Percentiles rank a stretch among this genome's conserved stretches.
Conservation (phyloP, 2,329 filamentous ascomycete genomes). For the Penicillium polonicum region DNA sequence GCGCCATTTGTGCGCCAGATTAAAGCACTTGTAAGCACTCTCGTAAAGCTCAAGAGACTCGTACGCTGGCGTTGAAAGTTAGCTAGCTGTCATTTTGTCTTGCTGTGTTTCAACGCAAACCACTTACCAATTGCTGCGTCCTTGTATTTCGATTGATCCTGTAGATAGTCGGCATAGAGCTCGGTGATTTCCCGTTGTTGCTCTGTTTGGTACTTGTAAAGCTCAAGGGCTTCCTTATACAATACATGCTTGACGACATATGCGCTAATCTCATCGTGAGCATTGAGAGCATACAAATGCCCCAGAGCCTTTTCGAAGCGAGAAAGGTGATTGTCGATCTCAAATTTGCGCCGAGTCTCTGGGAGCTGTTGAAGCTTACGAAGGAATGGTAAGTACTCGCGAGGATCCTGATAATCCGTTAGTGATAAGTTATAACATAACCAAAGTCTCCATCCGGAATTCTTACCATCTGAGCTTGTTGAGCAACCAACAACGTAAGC, state of each 20-base stretch:
- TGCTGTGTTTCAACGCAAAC: neutral
- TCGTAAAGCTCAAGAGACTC: slow-evolving; percentile 76
- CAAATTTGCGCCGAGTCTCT: slow-evolving; percentile 69
- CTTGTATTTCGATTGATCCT: slow-evolving; percentile 70
- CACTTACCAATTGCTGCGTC: slow-evolving; percentile 71
- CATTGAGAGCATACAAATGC: slow-evolving; percentile 71
- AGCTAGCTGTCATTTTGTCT: neutral
- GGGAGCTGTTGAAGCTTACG: slow-evolving; percentile 78
- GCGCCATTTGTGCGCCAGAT: slow-evolving; percentile 82
- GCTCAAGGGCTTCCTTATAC: slow-evolving; percentile 71
- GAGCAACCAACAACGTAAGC: slow-evolving; percentile 83
- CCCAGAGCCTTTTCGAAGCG: slow-evolving; percentile 73
- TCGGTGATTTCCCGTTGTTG: slow-evolving; percentile 68
- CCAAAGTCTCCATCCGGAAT: neutral
- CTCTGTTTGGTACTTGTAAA: slow-evolving; percentile 78
- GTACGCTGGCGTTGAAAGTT: slow-evolving; percentile 56
- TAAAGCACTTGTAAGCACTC: slow-evolving; percentile 78
- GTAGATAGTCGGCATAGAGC: slow-evolving; percentile 77
- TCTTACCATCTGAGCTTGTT: slow-evolving; percentile 79
- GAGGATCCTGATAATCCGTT: slow-evolving; percentile 62
- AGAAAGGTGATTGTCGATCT: slow-evolving; percentile 84
- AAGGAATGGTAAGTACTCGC: slow-evolving; percentile 93
- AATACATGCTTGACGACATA: slow-evolving; percentile 79
- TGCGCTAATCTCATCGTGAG: slow-evolving; percentile 72
- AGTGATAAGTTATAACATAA: slow-evolving; percentile 3